Percentiles rank a stretch among this genome's conserved stretches.
Evolutionary conservation across 768 basidiomycete genomes (phyloP).

Genomic region (Termitomyces sp.): DNA sequence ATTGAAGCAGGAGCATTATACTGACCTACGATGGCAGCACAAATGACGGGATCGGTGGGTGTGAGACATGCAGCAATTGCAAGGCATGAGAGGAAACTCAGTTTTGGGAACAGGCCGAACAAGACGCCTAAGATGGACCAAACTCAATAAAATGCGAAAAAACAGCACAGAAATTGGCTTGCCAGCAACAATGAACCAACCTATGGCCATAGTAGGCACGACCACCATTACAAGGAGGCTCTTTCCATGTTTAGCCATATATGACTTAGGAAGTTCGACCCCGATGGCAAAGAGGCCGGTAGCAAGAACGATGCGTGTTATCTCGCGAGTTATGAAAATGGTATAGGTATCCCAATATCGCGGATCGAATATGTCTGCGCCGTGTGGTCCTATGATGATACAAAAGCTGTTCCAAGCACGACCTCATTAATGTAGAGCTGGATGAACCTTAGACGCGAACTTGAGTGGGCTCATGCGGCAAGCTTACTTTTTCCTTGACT

Average conservation of each 20-base stretch:
- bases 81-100: constrained; percentile 72
- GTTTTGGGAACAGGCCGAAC: constrained; percentile 63
- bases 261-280: constrained; percentile 84
- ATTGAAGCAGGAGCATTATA: too few species aligned
- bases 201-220: constrained; percentile 79
- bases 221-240: constrained; percentile 68
- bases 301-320: constrained; percentile 58
- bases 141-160: background rate
- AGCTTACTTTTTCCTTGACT: constrained; percentile 71
- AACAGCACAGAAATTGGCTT: constrained; percentile 11
- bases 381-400: constrained; percentile 68
- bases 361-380: constrained; percentile 70
- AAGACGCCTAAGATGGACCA: constrained; percentile 47
- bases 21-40: too few species aligned
- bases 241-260: constrained; percentile 77
- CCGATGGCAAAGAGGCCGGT: constrained; percentile 93
- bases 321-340: constrained; percentile 57
- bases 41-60: too few species aligned
- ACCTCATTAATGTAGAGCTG: constrained; percentile 92
- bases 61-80: constrained; percentile 85
- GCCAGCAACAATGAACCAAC: constrained; percentile 78
- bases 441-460: background rate
- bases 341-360: constrained; percentile 55
- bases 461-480: background rate
- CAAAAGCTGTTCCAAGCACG: constrained; percentile 78